phyloP scores from a whole-genome alignment of 1,284 basidiomycete genomes.

The Leucoagaricus sp. region DNA sequence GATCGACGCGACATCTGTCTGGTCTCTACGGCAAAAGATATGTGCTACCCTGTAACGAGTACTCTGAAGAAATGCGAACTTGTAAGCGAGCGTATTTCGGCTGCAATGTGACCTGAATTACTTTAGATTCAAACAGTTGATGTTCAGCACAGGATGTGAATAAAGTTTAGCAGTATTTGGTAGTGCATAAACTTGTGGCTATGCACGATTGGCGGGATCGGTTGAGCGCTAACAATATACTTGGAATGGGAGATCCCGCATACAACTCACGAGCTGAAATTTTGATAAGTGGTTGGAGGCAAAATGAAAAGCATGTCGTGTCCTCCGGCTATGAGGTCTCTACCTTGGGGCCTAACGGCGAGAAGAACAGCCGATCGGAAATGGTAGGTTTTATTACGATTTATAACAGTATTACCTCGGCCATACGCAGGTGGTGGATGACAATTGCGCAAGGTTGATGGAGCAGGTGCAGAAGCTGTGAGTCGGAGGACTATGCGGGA shows the following conservation, averaged over 20 bases:
- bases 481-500: neutral
- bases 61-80: neutral
- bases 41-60: neutral
- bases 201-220: neutral
- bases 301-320: neutral
- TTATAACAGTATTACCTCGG: neutral
- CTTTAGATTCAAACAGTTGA: constrained; percentile 3
- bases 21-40: neutral
- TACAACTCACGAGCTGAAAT: too few relatives aligned
- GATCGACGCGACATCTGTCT: neutral
- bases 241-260: neutral
- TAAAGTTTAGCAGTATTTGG: neutral
- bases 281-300: too few relatives aligned
- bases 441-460: neutral
- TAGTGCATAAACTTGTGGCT: neutral
- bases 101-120: neutral
- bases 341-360: neutral
- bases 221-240: neutral
- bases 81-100: neutral
- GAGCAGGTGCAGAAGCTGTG: constrained; percentile 8
- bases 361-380: constrained; percentile 6
- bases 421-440: neutral
- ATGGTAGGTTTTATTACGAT: neutral
- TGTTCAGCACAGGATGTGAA: neutral
- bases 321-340: neutral